Conservation (phyloP, 768 basidiomycete genomes). For the Tylopilus felleus region DNA sequence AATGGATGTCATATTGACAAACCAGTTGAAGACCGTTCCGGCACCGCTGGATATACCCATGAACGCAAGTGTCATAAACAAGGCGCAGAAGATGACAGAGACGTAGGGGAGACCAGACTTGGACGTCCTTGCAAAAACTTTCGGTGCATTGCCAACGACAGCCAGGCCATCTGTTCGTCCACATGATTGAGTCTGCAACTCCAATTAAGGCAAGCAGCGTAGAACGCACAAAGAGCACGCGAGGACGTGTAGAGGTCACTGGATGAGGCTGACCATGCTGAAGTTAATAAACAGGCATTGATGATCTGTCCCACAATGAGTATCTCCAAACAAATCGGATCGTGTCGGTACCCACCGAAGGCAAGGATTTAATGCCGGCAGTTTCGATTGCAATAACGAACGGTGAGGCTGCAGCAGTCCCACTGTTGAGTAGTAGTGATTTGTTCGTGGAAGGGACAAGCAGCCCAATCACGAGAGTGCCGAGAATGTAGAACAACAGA, state of each 20-base stretch:
- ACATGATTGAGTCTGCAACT: background rate
- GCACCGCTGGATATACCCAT: constrained; percentile 72
- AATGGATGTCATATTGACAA: constrained; percentile 70
- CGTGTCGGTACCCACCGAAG: constrained; percentile 51
- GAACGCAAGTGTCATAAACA: constrained; percentile 71
- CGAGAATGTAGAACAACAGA: constrained; percentile 69
- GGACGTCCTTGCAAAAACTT: constrained; percentile 66
- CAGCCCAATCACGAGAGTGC: constrained; percentile 76
- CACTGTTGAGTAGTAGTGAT: constrained; percentile 46
- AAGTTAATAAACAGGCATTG: too few relatives aligned
- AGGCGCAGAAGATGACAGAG: constrained; percentile 63
- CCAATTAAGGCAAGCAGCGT: too few relatives aligned
- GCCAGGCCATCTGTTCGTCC: constrained; percentile 69
- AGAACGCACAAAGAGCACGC: too few relatives aligned
- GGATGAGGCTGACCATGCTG: constrained; percentile 90
- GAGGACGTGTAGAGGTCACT: too few relatives aligned
- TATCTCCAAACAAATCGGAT: constrained; percentile 1
- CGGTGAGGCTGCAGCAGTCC: constrained; percentile 72
- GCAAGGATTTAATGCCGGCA: constrained; percentile 81
- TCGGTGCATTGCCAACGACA: constrained; percentile 75
- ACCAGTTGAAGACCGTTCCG: constrained; percentile 76
- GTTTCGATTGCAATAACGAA: constrained; percentile 87
- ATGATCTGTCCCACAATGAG: constrained; percentile 46
- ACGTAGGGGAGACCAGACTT: constrained; percentile 74
- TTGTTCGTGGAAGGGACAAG: constrained; percentile 72